Evolutionary conservation across 176 grass and related monocot species (phyloP).

Genomic region (Bromus sterilis): DNA sequence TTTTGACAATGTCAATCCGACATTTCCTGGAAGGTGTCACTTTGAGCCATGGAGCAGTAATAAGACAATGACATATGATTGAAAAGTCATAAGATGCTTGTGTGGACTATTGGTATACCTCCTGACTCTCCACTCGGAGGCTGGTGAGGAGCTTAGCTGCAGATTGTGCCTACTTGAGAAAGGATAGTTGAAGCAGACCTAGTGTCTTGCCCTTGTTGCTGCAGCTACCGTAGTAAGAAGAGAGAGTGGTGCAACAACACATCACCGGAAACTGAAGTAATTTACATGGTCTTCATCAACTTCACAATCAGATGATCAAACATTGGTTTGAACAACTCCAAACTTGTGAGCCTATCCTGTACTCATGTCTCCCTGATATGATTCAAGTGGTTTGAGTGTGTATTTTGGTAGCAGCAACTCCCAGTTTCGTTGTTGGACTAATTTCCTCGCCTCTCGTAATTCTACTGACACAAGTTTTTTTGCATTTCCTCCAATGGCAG

Average conservation of each 20-base stretch:
- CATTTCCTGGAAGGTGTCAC: neutral
- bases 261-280: neutral
- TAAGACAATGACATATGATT: neutral
- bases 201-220: neutral
- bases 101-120: neutral
- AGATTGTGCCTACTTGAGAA: neutral
- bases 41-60: neutral
- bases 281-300: neutral
- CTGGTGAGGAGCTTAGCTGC: neutral
- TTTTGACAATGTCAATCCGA: neutral
- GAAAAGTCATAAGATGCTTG: neutral
- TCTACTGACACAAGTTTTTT: too few species aligned
- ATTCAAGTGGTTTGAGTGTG: neutral
- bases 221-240: neutral
- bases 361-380: neutral
- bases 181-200: neutral
- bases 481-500: too few species aligned
- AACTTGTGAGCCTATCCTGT: neutral
- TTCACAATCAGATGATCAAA: neutral
- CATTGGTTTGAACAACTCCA: neutral
- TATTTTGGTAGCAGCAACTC: neutral
- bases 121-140: neutral
- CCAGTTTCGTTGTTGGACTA: too few species aligned
- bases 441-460: too few species aligned
- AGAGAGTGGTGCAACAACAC: neutral